phyloP scores from a whole-genome alignment of 2,329 filamentous ascomycete species.

The Dothideomycetidae sp. region DNA sequence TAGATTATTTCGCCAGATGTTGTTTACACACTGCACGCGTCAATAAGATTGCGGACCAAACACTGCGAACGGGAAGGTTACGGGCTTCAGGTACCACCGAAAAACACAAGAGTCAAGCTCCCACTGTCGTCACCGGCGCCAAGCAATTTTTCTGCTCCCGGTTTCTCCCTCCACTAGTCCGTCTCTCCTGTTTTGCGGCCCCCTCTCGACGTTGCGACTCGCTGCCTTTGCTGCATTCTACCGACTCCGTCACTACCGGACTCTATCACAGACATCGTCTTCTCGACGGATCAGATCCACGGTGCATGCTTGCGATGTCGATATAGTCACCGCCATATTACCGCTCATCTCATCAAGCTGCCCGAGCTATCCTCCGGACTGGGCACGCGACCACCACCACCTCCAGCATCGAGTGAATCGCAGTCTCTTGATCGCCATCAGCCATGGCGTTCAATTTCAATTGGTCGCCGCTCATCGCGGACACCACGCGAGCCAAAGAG shows the following conservation, averaged over 20 bases:
- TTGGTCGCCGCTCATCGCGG: conserved; percentile 97
- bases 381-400: not conserved
- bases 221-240: not conserved
- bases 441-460: conserved; percentile 99
- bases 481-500: conserved; percentile 81
- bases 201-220: not conserved
- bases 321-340: too few relatives aligned
- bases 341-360: too few relatives aligned
- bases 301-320: too few relatives aligned
- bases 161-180: not conserved
- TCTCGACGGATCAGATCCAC: too few relatives aligned
- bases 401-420: not conserved
- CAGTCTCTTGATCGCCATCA: not conserved
- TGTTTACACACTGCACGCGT: too few relatives aligned
- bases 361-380: not conserved
- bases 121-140: not conserved
- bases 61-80: too few relatives aligned
- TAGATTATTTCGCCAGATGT: too few relatives aligned
- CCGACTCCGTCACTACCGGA: too few relatives aligned
- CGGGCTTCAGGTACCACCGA: too few relatives aligned
- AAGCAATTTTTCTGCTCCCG: not conserved
- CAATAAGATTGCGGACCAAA: too few relatives aligned
- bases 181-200: not conserved
- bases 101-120: too few relatives aligned
- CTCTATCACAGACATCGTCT: too few relatives aligned